Percentiles rank a stretch among this genome's conserved stretches.
Evolutionary conservation across 306 rosid genomes (phyloP).

Genomic region (apple (Malus domestica)): DNA sequence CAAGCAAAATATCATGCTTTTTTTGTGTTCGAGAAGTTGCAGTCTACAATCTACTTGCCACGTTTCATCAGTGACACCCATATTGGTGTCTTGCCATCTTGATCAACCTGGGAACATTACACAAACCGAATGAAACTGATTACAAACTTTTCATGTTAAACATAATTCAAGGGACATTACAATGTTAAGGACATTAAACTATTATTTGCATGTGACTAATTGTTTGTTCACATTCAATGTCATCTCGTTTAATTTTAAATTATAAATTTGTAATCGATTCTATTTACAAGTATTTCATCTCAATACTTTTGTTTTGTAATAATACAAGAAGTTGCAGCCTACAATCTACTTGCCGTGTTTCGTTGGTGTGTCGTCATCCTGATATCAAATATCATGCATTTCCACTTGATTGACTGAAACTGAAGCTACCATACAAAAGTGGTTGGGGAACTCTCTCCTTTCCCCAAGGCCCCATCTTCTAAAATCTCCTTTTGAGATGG

Average conservation of each 20-base stretch:
- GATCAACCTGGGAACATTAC: background rate
- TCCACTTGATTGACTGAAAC: background rate
- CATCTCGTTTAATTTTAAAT: too few relatives aligned
- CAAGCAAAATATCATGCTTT: background rate
- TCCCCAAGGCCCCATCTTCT: constrained; percentile 30
- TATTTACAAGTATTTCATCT: background rate
- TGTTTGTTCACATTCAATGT: background rate
- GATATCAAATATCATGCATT: background rate
- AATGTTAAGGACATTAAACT: background rate
- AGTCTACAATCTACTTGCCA: background rate
- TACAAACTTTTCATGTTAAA: background rate
- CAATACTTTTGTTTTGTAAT: too few relatives aligned
- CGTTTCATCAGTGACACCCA: too few relatives aligned
- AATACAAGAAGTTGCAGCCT: background rate
- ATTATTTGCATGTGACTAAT: too few relatives aligned
- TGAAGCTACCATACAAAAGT: constrained; percentile 17
- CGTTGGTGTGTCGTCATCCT: background rate
- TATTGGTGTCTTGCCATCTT: background rate
- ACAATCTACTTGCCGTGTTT: background rate
- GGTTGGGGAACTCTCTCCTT: constrained; percentile 15
- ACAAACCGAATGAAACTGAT: too few relatives aligned
- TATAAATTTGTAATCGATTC: too few relatives aligned
- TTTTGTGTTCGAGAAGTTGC: background rate
- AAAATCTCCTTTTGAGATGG: constrained; percentile 8
- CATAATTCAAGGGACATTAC: background rate